phyloP scores from a whole-genome alignment of 768 basidiomycete genomes.

The Phlebiopsis gigantea region DNA sequence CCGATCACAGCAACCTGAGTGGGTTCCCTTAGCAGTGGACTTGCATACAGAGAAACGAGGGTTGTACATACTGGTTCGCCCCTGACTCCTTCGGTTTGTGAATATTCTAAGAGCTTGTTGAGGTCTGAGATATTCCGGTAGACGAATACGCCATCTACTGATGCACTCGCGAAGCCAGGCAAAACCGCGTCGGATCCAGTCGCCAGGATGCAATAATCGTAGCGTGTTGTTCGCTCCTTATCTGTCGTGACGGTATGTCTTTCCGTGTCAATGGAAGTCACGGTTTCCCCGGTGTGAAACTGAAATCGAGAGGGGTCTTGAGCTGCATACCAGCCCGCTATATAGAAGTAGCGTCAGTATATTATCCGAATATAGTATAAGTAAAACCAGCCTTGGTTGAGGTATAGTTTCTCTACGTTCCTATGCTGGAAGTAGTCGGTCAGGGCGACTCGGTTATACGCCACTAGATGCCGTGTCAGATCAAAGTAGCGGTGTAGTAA shows the following conservation, averaged over 20 bases:
- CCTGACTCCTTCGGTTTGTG: constrained; percentile 39
- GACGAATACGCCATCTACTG: constrained; percentile 56
- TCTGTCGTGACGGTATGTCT: constrained; percentile 42
- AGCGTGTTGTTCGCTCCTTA: constrained; percentile 39
- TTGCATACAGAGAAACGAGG: neutral
- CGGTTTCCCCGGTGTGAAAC: constrained; percentile 46
- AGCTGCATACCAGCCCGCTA: constrained; percentile 51
- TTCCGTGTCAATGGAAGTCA: constrained; percentile 33
- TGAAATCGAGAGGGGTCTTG: constrained; percentile 52
- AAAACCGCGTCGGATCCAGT: constrained; percentile 65
- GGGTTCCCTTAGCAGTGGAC: too few relatives aligned
- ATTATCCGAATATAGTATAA: too few relatives aligned
- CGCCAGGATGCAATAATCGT: constrained; percentile 62
- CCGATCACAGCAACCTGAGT: constrained; percentile 56
- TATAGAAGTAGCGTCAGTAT: neutral
- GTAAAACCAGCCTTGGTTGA: constrained; percentile 38
- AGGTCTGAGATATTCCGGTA: constrained; percentile 71
- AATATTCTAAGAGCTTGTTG: constrained; percentile 56
- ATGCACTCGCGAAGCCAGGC: constrained; percentile 48
- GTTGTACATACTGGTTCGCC: constrained; percentile 10
- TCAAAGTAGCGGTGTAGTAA: neutral
- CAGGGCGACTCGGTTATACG: constrained; percentile 52
- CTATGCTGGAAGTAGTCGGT: constrained; percentile 63
- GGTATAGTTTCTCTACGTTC: constrained; percentile 52
- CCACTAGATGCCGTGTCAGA: constrained; percentile 27